Percentiles rank a stretch among this genome's conserved stretches.
Conservation (phyloP, 805 yeast genomes). For the Yamadazyma sp. region DNA sequence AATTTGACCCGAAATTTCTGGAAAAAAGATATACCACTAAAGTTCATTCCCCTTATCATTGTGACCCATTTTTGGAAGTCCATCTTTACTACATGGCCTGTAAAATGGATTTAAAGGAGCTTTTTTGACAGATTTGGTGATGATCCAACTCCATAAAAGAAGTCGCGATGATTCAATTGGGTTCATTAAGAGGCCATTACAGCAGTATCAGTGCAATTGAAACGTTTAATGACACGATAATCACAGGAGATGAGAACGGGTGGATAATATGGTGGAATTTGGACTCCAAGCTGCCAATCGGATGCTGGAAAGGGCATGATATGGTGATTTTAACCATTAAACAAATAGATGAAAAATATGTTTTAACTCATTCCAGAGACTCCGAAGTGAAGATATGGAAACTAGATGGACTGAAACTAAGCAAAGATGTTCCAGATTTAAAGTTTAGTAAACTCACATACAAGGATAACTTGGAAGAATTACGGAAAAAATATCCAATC, state of each 20-base stretch:
- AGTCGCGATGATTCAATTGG: constrained; percentile 13
- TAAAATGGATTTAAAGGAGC: no score
- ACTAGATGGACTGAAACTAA: constrained; percentile 7
- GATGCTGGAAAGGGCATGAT: constrained; percentile 59
- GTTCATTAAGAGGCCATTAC: constrained; percentile 15
- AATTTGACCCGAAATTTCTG: no score
- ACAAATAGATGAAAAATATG: constrained; percentile 15
- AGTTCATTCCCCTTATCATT: no score
- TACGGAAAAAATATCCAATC: constrained; percentile 8
- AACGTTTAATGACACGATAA: constrained; percentile 21
- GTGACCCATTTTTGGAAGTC: no score
- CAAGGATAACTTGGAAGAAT: constrained; percentile 22
- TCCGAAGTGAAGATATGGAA: constrained; percentile 51
- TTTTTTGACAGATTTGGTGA: no score
- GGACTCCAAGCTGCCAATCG: constrained; percentile 50
- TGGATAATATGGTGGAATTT: constrained; percentile 66
- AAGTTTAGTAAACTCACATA: constrained; percentile 14
- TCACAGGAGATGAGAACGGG: constrained; percentile 64
- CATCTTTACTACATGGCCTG: no score
- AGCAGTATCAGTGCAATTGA: constrained; percentile 8
- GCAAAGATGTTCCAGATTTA: constrained; percentile 9
- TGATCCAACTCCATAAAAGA: no score
- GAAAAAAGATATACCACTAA: no score
- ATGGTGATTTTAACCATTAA: constrained; percentile 48
- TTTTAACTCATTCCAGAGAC: constrained; percentile 69